Base-by-base conservation (phyloP, 2,329 filamentous ascomycete species). In the Aspergillus brunneoviolaceus region DNA sequence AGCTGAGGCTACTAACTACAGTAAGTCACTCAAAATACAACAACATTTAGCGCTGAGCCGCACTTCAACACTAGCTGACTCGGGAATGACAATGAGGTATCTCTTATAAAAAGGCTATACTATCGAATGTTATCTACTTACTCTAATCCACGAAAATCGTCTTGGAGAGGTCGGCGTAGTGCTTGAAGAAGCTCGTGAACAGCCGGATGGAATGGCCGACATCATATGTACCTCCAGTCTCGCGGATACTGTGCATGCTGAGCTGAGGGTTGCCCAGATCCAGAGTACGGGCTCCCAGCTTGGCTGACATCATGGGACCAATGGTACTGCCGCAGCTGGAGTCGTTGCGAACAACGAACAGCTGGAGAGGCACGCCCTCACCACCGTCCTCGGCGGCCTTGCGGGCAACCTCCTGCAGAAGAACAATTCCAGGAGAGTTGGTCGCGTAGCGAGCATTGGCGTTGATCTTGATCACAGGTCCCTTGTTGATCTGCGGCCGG, bases 361-460 rank as follows among this genome's bases (percentile, higher is more conserved):
- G 81, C 80, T 99, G 95, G 57, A 99, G 84, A 14, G 95, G 95
- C 21, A 98, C 92, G 25, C 87, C 87, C 19, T 84, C 85, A 35
- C 82, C 79, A 51, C 84, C 86, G 51, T 79, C 74, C 12, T 79
- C 75, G 3, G 79, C 79, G 10, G 80, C 78, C 69, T 86, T 87
- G 33, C 83, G 81, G 2, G 95, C 95, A 48, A 89, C 88, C 80
- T 98, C 93, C 77, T 97, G 91, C 11, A 99, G 77, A 35, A 99
- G 82, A 7, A 96, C 94, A 67, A 98, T 96, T 39, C 95, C 95
- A 1, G 95, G 95, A 0, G 92, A 91, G 81, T 97, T 98, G 57
- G 95, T 99, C 31, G 94, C 92, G 78, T 99, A 99, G 63, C 93
- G 89, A 68, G 95, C 92, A 76, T 98, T 99, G 64, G 95, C 95